A percentile compares a stretch with the other conserved stretches of the same genome.
Evolutionary conservation across 1,139 yeast genomes (phyloP).

Genomic region (Taphrina flavorubra): DNA sequence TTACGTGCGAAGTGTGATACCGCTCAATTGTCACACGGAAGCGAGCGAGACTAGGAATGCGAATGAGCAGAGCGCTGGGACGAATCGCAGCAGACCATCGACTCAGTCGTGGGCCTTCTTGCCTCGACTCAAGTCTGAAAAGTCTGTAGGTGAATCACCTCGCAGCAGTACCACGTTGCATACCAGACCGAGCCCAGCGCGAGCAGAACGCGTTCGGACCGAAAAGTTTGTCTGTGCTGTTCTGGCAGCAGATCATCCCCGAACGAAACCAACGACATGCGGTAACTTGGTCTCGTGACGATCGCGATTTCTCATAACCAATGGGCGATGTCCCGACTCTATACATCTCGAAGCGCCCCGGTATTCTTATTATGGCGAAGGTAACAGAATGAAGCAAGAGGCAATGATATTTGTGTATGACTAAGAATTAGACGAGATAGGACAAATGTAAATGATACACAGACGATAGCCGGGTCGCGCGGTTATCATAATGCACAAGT

Average conservation of each 20-base stretch:
- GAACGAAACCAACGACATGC: not conserved
- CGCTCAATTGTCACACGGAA: slow-evolving; percentile 5
- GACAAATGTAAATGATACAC: too few relatives aligned
- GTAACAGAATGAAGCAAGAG: too few relatives aligned
- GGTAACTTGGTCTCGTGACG: too few relatives aligned
- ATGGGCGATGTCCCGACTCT: too few relatives aligned
- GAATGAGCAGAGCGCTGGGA: not conserved
- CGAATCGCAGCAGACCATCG: not conserved
- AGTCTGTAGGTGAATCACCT: not conserved
- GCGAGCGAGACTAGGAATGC: not conserved
- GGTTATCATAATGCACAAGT: too few relatives aligned
- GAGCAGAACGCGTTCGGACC: not conserved
- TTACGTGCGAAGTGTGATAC: slow-evolving; percentile 13
- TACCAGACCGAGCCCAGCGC: not conserved
- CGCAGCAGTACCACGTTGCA: too few relatives aligned
- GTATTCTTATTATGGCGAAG: too few relatives aligned
- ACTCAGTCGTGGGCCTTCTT: not conserved
- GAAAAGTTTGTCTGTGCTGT: slow-evolving; percentile 35
- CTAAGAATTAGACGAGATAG: too few relatives aligned
- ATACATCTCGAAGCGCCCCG: too few relatives aligned
- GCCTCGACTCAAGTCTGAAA: not conserved
- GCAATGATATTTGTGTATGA: too few relatives aligned
- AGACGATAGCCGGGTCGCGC: too few relatives aligned
- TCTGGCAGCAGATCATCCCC: slow-evolving; percentile 25
- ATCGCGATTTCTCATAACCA: too few relatives aligned